Evolutionary conservation across 192 early-diverging fungal genomes (phyloP).

Genomic region (Thamnidium elegans): DNA sequence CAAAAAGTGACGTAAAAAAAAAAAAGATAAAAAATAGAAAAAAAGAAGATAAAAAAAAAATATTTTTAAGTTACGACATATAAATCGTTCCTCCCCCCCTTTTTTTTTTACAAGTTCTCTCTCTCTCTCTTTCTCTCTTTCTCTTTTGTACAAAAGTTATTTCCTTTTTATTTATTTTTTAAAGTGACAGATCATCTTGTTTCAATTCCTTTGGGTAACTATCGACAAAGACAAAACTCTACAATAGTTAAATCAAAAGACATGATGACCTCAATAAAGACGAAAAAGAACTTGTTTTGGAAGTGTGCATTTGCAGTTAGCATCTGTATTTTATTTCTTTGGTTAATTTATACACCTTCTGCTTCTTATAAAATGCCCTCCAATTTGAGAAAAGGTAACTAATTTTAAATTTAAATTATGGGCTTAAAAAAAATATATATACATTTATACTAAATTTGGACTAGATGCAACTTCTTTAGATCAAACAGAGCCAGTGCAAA

Average conservation of each 20-base stretch:
- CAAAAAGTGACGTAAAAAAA: not conserved
- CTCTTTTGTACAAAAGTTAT: no score
- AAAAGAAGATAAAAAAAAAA: not conserved
- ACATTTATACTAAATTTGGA: conserved; percentile 2
- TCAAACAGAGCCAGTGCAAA: not conserved
- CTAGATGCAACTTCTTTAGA: conserved; percentile 2
- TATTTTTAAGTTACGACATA: no score
- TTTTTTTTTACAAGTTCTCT: no score
- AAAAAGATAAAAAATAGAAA: not conserved
- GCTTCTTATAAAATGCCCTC: not conserved
- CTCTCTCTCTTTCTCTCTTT: not conserved
- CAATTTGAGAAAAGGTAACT: conserved; percentile 3
- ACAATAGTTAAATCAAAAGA: not conserved
- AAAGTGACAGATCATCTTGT: not conserved
- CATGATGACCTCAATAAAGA: conserved; percentile 10
- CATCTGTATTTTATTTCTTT: conserved; percentile 8
- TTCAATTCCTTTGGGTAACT: conserved; percentile 2
- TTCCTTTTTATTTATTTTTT: not conserved
- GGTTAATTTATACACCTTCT: conserved; percentile 1
- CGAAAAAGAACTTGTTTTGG: conserved; percentile 8
- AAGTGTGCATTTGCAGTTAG: not conserved
- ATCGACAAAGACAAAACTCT: not conserved
- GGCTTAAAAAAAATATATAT: no score
- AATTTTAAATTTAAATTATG: not conserved
- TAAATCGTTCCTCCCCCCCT: no score